These are phyloP conservation scores for Neurospora sp. DNA, from an alignment of 495 filamentous ascomycete species.

Conservation along the genomic window DNA sequence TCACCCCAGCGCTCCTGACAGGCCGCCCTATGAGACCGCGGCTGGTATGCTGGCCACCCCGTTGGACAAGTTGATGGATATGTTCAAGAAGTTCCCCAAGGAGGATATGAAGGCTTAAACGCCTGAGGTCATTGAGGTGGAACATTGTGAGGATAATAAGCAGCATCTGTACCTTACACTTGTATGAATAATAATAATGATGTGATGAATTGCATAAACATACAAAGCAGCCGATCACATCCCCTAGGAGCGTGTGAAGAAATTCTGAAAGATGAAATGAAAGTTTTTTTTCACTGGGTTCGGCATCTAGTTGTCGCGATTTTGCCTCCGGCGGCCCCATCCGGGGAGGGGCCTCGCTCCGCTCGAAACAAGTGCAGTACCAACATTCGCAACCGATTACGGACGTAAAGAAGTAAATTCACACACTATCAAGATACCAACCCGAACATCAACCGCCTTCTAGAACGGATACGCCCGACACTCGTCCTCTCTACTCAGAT, in stretches of 20 bases:
- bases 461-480: conserved; percentile 26
- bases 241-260: not conserved
- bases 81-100: conserved; percentile 38
- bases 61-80: conserved; percentile 40
- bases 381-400: not conserved
- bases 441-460: not conserved
- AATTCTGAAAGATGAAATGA: too few species aligned
- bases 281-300: too few species aligned
- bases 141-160: not conserved
- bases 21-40: conserved; percentile 41
- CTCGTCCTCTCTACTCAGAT: conserved; percentile 50
- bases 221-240: not conserved
- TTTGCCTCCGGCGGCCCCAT: too few species aligned
- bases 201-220: not conserved
- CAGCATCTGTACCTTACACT: not conserved
- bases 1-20: conserved; percentile 43
- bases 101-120: not conserved
- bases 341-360: too few species aligned
- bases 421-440: not conserved
- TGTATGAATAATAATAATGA: not conserved
- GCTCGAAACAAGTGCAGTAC: not conserved
- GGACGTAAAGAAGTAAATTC: not conserved
- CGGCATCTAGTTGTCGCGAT: too few species aligned
- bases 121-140: not conserved
- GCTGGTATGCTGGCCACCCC: conserved; percentile 40